Conservation (phyloP, 805 yeast species). For the Metschnikowia vanudenii region DNA sequence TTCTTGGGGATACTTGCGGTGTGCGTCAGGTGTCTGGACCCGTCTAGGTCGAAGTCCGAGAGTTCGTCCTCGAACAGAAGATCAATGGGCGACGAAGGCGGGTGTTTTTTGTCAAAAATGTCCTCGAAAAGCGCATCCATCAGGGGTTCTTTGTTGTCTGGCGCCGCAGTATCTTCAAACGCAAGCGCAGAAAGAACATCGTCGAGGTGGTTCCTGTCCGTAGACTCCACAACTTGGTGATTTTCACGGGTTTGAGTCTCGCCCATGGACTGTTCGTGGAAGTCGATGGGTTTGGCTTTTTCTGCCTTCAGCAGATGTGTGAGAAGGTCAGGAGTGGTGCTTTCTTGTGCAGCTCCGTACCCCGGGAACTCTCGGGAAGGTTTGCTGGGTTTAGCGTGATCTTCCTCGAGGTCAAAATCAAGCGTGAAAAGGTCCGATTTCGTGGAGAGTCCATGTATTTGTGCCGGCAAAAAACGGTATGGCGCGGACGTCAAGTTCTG, state of each 20-base stretch:
- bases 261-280: too few relatives aligned
- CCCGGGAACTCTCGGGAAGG: too few relatives aligned
- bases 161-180: constrained; percentile 1
- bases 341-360: too few relatives aligned
- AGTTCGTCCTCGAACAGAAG: constrained; percentile 1
- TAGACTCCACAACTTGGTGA: too few relatives aligned
- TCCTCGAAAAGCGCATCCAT: constrained; percentile 8
- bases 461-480: neutral
- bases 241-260: too few relatives aligned
- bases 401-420: constrained; percentile 6
- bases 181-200: constrained; percentile 12
- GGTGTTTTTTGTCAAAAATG: neutral
- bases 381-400: neutral
- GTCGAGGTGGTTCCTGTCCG: constrained; percentile 7
- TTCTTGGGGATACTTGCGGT: neutral
- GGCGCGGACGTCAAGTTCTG: neutral
- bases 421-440: constrained; percentile 12
- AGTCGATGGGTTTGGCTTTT: too few relatives aligned
- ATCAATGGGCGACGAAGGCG: neutral
- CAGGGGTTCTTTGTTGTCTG: neutral
- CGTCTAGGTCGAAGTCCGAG: constrained; percentile 5
- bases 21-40: neutral
- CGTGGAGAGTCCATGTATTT: constrained; percentile 3
- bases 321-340: too few relatives aligned
- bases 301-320: too few relatives aligned